Percentiles rank a stretch among this genome's conserved stretches.
Evolutionary conservation across 164 flowering plant species (phyloP).

Genomic region (Stephania japonica): DNA sequence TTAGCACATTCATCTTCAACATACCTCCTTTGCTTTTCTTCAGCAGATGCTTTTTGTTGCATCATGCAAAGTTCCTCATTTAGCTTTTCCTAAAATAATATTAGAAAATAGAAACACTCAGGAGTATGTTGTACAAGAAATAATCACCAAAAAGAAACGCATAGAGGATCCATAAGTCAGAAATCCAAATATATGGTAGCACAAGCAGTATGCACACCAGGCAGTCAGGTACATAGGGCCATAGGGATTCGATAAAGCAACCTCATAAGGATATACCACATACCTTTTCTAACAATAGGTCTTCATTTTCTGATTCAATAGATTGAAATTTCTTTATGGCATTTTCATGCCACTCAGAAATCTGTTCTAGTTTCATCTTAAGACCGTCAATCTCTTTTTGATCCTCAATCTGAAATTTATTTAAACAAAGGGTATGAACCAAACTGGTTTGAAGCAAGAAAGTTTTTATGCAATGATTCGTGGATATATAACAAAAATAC

Average conservation of each 20-base stretch:
- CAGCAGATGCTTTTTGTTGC: slow-evolving; percentile 35
- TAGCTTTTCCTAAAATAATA: slow-evolving; percentile 32
- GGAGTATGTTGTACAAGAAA: not conserved
- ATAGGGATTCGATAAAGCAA: not conserved
- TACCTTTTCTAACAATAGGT: not conserved
- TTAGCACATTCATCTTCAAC: slow-evolving; percentile 54
- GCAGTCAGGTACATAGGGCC: not conserved
- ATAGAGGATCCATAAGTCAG: not conserved
- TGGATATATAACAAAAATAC: not conserved
- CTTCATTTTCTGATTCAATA: not conserved
- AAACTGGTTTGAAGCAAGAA: not conserved
- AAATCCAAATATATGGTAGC: not conserved
- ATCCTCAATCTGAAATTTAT: not conserved
- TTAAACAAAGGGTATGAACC: not conserved
- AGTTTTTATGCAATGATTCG: not conserved
- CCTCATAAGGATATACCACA: not conserved
- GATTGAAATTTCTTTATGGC: not conserved
- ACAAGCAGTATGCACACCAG: not conserved
- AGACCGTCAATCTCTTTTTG: not conserved
- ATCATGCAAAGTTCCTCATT: slow-evolving; percentile 42
- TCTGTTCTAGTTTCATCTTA: not conserved
- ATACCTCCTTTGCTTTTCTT: slow-evolving; percentile 56
- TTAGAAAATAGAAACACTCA: not conserved
- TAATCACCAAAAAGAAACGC: not conserved
- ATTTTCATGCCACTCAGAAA: not conserved